Percentiles rank a stretch among this genome's conserved stretches.
These are phyloP conservation scores for Urtica urens DNA, from an alignment of 306 rosid species.

Conservation along the genomic window DNA sequence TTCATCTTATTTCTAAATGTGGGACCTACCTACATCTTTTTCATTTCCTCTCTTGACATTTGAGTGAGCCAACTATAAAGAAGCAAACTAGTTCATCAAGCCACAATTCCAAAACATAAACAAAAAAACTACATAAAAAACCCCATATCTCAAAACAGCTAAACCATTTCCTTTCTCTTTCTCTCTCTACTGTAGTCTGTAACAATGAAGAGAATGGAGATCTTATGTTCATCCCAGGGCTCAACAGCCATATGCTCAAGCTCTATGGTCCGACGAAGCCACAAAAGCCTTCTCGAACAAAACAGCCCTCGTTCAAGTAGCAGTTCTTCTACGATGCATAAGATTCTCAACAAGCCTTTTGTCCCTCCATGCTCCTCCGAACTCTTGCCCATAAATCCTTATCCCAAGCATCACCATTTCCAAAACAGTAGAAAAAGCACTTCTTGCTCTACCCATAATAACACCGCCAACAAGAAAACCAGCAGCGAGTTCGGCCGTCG, in stretches of 20 bases:
- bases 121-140: background rate
- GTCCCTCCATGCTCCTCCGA: conserved; percentile 54
- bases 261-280: conserved; percentile 24
- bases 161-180: background rate
- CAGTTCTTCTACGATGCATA: conserved; percentile 7
- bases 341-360: background rate
- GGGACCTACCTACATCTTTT: conserved; percentile 25
- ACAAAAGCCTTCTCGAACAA: conserved; percentile 10
- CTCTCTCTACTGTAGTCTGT: background rate
- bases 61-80: no score
- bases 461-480: conserved; percentile 19
- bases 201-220: conserved; percentile 48
- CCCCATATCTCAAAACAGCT: no score
- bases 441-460: background rate
- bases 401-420: conserved; percentile 37
- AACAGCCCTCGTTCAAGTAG: background rate
- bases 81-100: no score
- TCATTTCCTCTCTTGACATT: conserved; percentile 7
- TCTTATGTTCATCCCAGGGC: conserved; percentile 58
- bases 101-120: background rate
- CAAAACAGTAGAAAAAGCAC: conserved; percentile 42
- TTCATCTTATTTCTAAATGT: background rate
- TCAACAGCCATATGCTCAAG: conserved; percentile 57
- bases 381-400: conserved; percentile 45
- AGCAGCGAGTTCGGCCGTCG: conserved; percentile 18